These are phyloP conservation scores for Teratosphaeria viscida DNA, from an alignment of 2,329 filamentous ascomycete species.

Conservation along the genomic window DNA sequence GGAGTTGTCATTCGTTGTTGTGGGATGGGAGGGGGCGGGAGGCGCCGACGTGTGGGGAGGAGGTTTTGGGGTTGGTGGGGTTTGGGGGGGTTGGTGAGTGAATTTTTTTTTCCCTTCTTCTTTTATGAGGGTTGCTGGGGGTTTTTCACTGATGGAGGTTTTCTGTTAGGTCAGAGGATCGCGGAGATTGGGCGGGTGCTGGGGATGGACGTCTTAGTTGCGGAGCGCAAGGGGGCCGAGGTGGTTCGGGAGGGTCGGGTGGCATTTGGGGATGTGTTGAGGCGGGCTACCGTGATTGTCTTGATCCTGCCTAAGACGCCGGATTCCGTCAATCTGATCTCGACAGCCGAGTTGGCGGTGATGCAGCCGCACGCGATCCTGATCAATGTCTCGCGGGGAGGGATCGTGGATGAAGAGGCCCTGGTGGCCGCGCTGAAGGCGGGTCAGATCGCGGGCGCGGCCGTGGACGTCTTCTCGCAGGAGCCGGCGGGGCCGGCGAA, in stretches of 20 bases:
- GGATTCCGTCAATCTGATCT: background rate
- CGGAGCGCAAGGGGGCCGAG: constrained; percentile 33
- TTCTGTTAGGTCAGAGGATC: constrained; percentile 27
- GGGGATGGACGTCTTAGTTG: constrained; percentile 40
- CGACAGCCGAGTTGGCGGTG: constrained; percentile 28
- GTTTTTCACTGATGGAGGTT: background rate
- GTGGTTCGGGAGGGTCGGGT: constrained; percentile 21
- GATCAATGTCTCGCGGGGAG: constrained; percentile 40
- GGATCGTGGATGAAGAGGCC: constrained; percentile 40
- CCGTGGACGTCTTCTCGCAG: constrained; percentile 38
- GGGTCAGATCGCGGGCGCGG: constrained; percentile 38
- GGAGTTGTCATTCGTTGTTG: constrained; percentile 21
- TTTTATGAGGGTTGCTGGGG: background rate
- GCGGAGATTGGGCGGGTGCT: constrained; percentile 33
- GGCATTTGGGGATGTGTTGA: constrained; percentile 29
- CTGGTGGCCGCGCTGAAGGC: constrained; percentile 35
- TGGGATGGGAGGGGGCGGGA: constrained; percentile 14
- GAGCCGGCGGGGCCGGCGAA: constrained; percentile 38
- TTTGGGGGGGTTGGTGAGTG: constrained; percentile 37
- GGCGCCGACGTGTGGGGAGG: constrained; percentile 37
- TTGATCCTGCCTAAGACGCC: background rate
- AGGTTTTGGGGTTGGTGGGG: constrained; percentile 40
- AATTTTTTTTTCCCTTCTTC: background rate
- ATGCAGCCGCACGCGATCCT: constrained; percentile 38
- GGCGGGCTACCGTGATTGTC: constrained; percentile 23